Evolutionary conservation across 164 flowering plant genomes (phyloP), one percentile per base, ranked within the genome.

Genomic region (Dillenia turbinata): DNA sequence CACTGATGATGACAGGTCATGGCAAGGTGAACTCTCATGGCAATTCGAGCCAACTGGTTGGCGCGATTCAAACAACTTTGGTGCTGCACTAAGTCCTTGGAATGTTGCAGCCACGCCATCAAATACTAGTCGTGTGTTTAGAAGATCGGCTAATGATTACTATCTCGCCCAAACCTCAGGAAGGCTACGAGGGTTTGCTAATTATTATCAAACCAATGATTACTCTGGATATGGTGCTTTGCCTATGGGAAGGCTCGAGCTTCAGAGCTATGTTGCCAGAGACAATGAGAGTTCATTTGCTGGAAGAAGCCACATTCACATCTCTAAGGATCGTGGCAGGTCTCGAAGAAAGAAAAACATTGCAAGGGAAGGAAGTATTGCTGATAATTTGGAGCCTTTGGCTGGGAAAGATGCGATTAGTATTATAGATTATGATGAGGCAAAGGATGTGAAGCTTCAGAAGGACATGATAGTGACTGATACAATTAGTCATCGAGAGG

Each of bases 1-100:
- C 51, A 15, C 70, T 2, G 79, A 75, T 52, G 60, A 71, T 54
- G 86, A 85, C 67, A 17, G 3, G 62, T 84, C 85, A 14, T 88
- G 90, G 90, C 85, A 81, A 66, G 66, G 74, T 9, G 94, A 88
- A 65, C 56, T 88, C 52, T 88, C 91, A 2, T 85, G 91, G 91
- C 81, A 81, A 57, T 79, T 85, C 60, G 79, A 81, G 60, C 85
- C 90, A 0, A 66, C 79, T 0, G 81, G 84, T 12, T 82, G 75
- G 76, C 75, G 63, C 5, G 82, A 81, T 0, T 56, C 52, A 19
- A 57, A 67, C 22, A 70, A 59, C 59, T 77, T 88, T 14, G 82
- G 86, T 17, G 77, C 82, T 1, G 89, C 84, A 0, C 61, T 88
- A 0, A 77, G 83, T 52, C 94, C 90, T 10, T 82, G 88, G 86